phyloP scores from a whole-genome alignment of 768 basidiomycete species.

The Artomyces pyxidatus region DNA sequence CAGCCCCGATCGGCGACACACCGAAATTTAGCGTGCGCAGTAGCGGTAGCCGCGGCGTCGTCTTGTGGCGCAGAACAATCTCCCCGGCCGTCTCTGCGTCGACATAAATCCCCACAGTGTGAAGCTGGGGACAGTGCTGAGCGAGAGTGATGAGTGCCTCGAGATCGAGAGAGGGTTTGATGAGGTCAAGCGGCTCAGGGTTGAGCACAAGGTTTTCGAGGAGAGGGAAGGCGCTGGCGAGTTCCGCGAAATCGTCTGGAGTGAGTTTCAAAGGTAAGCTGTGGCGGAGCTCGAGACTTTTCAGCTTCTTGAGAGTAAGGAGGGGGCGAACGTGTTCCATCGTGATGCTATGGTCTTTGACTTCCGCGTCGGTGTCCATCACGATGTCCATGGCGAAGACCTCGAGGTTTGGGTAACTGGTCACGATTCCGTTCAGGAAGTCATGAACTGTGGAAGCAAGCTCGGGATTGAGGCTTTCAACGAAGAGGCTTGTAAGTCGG shows the following conservation, averaged over 20 bases:
- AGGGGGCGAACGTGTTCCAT: constrained; percentile 8
- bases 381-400: constrained; percentile 9
- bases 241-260: constrained; percentile 9
- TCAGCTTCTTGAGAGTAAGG: constrained; percentile 12
- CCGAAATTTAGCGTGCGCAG: constrained; percentile 11
- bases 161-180: constrained; percentile 5
- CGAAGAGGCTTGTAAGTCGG: constrained; percentile 4
- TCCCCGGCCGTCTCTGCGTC: constrained; percentile 4
- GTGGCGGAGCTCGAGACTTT: constrained; percentile 13
- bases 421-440: constrained; percentile 8
- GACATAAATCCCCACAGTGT: constrained; percentile 10
- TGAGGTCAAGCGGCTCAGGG: constrained; percentile 10
- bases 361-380: constrained; percentile 2
- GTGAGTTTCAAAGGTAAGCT: constrained; percentile 14
- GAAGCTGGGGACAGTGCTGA: constrained; percentile 9
- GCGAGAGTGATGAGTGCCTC: constrained; percentile 2
- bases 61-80: neutral
- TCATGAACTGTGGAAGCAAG: neutral
- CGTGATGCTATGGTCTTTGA: constrained; percentile 1
- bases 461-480: constrained; percentile 8
- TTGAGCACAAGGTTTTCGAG: constrained; percentile 11
- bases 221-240: constrained; percentile 9
- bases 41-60: neutral
- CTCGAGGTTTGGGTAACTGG: constrained; percentile 9
- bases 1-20: constrained; percentile 10